phyloP scores from a whole-genome alignment of 768 basidiomycete species.

The Pisolithus albus region DNA sequence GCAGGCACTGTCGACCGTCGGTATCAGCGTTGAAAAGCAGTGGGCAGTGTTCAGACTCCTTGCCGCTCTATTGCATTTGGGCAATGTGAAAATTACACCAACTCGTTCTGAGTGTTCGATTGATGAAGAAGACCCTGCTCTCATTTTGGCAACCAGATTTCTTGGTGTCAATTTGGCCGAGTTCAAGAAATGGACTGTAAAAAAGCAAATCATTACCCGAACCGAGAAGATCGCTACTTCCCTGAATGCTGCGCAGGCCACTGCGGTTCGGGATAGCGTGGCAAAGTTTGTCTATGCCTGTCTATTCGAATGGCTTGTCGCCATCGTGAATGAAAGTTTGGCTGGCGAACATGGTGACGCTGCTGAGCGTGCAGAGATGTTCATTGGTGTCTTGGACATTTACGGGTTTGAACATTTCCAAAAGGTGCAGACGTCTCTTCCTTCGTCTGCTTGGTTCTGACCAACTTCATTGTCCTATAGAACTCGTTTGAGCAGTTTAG shows the following conservation, averaged over 20 bases:
- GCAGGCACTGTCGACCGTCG: conserved; percentile 92
- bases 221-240: conserved; percentile 92
- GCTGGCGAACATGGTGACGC: conserved; percentile 93
- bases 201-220: conserved; percentile 93
- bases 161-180: conserved; percentile 85
- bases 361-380: conserved; percentile 89
- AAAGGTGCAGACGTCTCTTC: conserved; percentile 45
- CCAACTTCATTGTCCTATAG: conserved; percentile 28
- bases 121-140: conserved; percentile 74
- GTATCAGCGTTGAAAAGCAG: conserved; percentile 95
- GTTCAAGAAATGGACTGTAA: conserved; percentile 98
- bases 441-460: conserved; percentile 4
- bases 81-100: conserved; percentile 88
- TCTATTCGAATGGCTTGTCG: conserved; percentile 97
- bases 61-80: conserved; percentile 92
- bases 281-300: conserved; percentile 99
- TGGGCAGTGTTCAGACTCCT: conserved; percentile 96
- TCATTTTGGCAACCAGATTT: conserved; percentile 79
- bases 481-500: conserved; percentile 97
- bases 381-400: conserved; percentile 98
- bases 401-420: conserved; percentile 98
- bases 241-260: conserved; percentile 82
- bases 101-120: conserved; percentile 76
- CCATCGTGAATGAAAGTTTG: conserved; percentile 94
- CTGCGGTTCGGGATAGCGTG: conserved; percentile 91